phyloP scores from a whole-genome alignment of 306 rosid genomes.

The Luffa acutangula region DNA sequence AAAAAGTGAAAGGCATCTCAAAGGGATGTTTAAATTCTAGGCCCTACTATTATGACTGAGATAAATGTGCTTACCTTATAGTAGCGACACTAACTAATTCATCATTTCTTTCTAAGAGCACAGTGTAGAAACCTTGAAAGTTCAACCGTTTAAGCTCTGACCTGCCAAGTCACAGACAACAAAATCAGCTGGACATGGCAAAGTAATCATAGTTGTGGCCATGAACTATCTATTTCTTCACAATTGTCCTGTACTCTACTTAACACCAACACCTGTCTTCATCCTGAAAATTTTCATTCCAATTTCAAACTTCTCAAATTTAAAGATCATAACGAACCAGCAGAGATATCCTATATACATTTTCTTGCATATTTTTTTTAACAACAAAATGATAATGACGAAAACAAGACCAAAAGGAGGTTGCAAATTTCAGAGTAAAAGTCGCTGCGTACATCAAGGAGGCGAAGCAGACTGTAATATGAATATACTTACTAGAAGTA shows the following conservation, averaged over 20 bases:
- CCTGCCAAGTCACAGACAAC: slow-evolving; percentile 27
- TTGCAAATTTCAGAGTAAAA: background rate
- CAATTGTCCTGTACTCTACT: background rate
- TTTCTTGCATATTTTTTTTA: background rate
- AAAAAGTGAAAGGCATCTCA: slow-evolving; percentile 6
- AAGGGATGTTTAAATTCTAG: background rate
- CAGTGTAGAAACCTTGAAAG: slow-evolving; percentile 70
- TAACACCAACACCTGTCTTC: background rate
- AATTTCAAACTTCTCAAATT: background rate
- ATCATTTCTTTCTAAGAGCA: slow-evolving; percentile 62
- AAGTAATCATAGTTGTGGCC: background rate
- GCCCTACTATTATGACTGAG: background rate
- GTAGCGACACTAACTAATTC: slow-evolving; percentile 71
- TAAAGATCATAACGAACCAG: background rate
- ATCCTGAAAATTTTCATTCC: background rate
- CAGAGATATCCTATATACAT: background rate
- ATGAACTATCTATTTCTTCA: background rate
- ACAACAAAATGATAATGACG: background rate
- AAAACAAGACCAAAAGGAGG: background rate
- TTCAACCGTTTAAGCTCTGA: slow-evolving; percentile 68
- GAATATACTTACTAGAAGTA: slow-evolving; percentile 14
- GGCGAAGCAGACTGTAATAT: background rate
- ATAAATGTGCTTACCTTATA: slow-evolving; percentile 44
- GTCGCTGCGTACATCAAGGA: background rate
- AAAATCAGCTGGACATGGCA: background rate